Percentiles rank a stretch among this genome's conserved stretches.
phyloP scores from a whole-genome alignment of 2,329 filamentous ascomycete species.

The Claviceps pusilla region DNA sequence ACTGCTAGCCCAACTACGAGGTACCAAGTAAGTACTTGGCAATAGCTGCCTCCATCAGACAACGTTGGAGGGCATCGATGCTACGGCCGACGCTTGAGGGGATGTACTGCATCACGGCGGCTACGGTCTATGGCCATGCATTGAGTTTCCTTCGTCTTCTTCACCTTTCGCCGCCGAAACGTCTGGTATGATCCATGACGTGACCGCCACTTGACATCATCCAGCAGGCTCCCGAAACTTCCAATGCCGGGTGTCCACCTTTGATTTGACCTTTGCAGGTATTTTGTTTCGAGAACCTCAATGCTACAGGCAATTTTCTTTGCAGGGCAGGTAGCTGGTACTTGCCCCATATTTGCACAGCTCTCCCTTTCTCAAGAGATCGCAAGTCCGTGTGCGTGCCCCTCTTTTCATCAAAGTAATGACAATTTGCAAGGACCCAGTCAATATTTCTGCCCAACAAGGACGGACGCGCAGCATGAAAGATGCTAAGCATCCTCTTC shows the following conservation, averaged over 20 bases:
- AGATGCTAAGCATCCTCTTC: not conserved
- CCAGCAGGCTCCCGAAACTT: conserved; percentile 14
- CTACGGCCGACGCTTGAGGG: not conserved
- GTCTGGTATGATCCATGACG: conserved; percentile 2
- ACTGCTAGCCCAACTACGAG: not conserved
- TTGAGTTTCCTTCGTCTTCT: not conserved
- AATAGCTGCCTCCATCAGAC: not conserved
- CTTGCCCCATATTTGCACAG: not conserved
- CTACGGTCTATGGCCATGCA: too few relatives aligned
- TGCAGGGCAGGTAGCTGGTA: not conserved
- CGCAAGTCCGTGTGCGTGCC: not conserved
- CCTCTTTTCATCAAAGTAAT: not conserved
- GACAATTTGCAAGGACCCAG: too few relatives aligned
- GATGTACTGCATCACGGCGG: too few relatives aligned
- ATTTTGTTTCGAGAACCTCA: not conserved
- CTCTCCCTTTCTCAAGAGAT: too few relatives aligned
- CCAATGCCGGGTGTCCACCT: conserved; percentile 16
- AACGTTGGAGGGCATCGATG: not conserved
- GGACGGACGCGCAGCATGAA: not conserved
- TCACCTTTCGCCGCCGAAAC: not conserved
- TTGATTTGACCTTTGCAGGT: not conserved
- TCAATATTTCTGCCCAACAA: not conserved
- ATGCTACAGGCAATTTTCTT: not conserved
- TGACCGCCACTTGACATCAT: conserved; percentile 17
- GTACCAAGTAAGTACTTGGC: too few relatives aligned